These are phyloP conservation scores for Russula brevipes DNA, from an alignment of 768 basidiomycete genomes.

Conservation along the genomic window DNA sequence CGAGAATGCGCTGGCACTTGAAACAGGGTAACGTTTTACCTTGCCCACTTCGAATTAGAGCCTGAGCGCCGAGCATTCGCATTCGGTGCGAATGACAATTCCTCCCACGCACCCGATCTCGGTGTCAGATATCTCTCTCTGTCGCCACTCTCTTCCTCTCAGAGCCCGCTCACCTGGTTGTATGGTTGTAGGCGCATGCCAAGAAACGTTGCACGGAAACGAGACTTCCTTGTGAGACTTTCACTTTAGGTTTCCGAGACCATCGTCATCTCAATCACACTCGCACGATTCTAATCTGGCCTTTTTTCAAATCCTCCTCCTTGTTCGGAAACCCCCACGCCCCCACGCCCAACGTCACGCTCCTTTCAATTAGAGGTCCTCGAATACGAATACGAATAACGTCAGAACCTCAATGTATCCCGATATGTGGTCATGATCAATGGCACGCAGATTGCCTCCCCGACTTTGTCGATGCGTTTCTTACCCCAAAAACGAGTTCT, in stretches of 20 bases:
- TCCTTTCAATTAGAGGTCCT: no score
- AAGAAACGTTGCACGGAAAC: conserved; percentile 86
- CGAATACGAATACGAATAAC: no score
- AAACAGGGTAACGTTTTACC: conserved; percentile 65
- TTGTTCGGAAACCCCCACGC: neutral
- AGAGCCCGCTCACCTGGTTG: conserved; percentile 16
- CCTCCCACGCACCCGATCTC: conserved; percentile 93
- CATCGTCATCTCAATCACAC: conserved; percentile 34
- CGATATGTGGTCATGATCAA: no score
- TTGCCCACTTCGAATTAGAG: neutral
- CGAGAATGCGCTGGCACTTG: conserved; percentile 48
- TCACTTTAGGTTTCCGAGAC: conserved; percentile 86
- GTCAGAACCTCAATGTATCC: no score
- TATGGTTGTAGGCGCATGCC: conserved; percentile 76
- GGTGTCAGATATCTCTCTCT: conserved; percentile 61
- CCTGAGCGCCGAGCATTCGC: neutral
- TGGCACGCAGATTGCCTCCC: conserved; percentile 82
- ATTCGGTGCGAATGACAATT: conserved; percentile 43
- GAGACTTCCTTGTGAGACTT: conserved; percentile 46
- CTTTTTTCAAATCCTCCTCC: neutral
- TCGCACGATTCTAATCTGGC: neutral
- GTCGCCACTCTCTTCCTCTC: neutral
- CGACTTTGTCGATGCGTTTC: conserved; percentile 91
- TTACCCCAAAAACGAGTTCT: conserved; percentile 47
- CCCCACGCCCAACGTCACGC: neutral